Evolutionary conservation across 371 early-diverging fungal genomes (phyloP).

Genomic region (Nematocida displodere): DNA sequence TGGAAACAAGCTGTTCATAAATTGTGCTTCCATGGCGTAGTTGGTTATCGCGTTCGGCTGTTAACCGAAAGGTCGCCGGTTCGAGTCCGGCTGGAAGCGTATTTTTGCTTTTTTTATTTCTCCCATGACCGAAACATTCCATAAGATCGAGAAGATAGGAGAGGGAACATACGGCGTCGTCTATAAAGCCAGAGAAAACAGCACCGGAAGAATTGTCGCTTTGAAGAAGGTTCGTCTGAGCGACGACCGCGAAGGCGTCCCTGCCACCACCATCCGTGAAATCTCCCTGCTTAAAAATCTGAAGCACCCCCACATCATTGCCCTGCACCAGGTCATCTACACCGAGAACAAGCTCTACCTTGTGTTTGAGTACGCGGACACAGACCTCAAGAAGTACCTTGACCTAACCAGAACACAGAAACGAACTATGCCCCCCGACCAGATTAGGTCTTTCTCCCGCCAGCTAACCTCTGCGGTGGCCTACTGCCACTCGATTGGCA

Average conservation of each 20-base stretch:
- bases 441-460: slow-evolving; percentile 67
- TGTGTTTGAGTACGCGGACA: slow-evolving; percentile 94
- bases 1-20: too few species aligned
- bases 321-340: slow-evolving; percentile 89
- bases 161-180: slow-evolving; percentile 99
- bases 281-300: slow-evolving; percentile 86
- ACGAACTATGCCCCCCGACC: slow-evolving; percentile 63
- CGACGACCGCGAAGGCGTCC: slow-evolving; percentile 88
- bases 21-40: slow-evolving; percentile 68
- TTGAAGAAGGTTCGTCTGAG: slow-evolving; percentile 89
- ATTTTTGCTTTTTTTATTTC: slow-evolving; percentile 38
- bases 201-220: slow-evolving; percentile 82
- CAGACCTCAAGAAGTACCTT: slow-evolving; percentile 88
- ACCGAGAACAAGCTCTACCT: slow-evolving; percentile 88
- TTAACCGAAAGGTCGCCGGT: slow-evolving; percentile 72
- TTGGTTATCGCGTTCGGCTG: slow-evolving; percentile 72
- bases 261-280: slow-evolving; percentile 87
- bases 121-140: slow-evolving; percentile 66
- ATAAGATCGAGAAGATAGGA: slow-evolving; percentile 80
- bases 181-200: slow-evolving; percentile 83
- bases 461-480: slow-evolving; percentile 92
- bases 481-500: slow-evolving; percentile 89
- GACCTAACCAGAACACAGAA: slow-evolving; percentile 69
- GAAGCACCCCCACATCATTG: slow-evolving; percentile 77
- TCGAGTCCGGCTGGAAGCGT: slow-evolving; percentile 70